Base-by-base conservation (phyloP, 1,284 basidiomycete species). In the Cryptococcus maquisensis region DNA sequence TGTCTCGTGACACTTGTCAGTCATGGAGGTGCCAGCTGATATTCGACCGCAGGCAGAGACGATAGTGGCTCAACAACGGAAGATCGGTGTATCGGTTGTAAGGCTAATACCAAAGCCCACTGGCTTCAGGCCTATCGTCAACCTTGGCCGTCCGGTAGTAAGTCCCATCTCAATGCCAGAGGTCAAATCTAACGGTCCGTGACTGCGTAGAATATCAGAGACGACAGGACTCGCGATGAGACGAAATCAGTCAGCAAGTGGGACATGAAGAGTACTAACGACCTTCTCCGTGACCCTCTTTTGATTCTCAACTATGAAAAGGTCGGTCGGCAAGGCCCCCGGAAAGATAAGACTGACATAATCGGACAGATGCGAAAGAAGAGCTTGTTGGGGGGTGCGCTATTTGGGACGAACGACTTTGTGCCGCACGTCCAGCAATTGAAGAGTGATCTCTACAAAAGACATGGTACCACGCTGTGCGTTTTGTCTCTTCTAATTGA, bases 51-150 rank as follows among this genome's bases (percentile, higher is more conserved):
- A 66, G 64, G 52, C 58, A 39, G 55, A 65, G 45, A 32, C 42
- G 15, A 51, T 52, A 40, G 54, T 55, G 38, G 60, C 65, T 18
- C 46, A 55, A 20, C 52, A 59, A 8, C 60, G 62, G 10, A 61
- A 55, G 18, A 51, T 73, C 2, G 69, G 71, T 3, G 65, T 67
- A 5, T 66, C 67, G 1, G 88, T 88, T 58, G 86, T 98, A 7
- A 83, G 96, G 2, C 79, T 98, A 1, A 78, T 98, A 24, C 96
- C 95, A 0, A 99, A 99, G 73, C 92, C 94, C 52, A 89, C 55
- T 3, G 94, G 95, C 0, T 90, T 98, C 4, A 81, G 96, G 32
- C 94, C 94, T 0, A 96, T 99, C 56, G 89, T 97, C 36, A 98
- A 98, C 69, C 78, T 98, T 36, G 83, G 86, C 13, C 81, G 87